Evolutionary conservation across 768 basidiomycete species (phyloP).

Genomic region (Hemileccinum rubropunctum): DNA sequence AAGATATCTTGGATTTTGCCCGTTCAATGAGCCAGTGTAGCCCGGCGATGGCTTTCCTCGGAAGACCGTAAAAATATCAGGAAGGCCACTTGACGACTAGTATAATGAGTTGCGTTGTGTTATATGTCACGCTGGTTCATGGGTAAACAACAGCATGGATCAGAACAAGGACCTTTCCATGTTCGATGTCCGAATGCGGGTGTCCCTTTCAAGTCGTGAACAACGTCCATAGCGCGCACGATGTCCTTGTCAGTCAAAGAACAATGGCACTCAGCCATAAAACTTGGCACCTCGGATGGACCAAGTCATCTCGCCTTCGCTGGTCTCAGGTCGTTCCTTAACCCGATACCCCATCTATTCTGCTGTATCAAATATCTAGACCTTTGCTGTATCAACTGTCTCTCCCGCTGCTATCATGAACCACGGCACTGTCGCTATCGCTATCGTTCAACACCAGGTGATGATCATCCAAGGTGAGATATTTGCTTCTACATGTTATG

Average conservation of each 20-base stretch:
- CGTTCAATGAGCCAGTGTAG: too few species aligned
- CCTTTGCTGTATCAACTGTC: constrained; percentile 15
- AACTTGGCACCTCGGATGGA: constrained; percentile 1
- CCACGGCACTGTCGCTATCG: constrained; percentile 63
- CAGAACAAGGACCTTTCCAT: background rate
- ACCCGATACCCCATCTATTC: background rate
- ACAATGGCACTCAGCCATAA: constrained; percentile 26
- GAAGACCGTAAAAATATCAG: too few species aligned
- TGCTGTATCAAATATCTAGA: constrained; percentile 20
- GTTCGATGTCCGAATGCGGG: background rate
- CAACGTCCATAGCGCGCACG: too few species aligned
- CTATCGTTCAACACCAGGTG: constrained; percentile 65
- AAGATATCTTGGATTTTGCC: too few species aligned
- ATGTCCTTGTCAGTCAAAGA: background rate
- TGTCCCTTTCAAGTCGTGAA: background rate
- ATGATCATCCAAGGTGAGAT: constrained; percentile 63
- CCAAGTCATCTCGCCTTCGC: background rate
- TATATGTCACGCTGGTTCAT: too few species aligned
- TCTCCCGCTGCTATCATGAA: constrained; percentile 36
- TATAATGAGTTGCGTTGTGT: background rate
- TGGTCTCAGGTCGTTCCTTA: constrained; percentile 8
- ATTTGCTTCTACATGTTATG: background rate
- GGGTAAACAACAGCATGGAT: background rate
- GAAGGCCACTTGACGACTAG: too few species aligned
- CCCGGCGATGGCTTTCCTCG: too few species aligned